Evolutionary conservation across 2,329 filamentous ascomycete genomes (phyloP).

Genomic region (Chalara sp.): DNA sequence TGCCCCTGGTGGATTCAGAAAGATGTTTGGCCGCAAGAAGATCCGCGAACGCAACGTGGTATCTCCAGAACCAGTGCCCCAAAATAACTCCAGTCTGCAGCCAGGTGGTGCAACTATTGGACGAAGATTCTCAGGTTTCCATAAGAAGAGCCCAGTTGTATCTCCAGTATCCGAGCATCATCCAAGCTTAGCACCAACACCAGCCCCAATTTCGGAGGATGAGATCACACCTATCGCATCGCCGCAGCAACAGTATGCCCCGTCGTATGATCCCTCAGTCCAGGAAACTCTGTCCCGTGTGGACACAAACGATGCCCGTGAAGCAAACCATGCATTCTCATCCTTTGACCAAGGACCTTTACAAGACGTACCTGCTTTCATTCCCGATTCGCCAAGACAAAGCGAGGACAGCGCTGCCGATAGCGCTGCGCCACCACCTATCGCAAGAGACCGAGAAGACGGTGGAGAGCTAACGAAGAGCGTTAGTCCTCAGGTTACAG

Average conservation of each 20-base stretch:
- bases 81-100: conserved; percentile 35
- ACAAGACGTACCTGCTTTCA: conserved; percentile 77
- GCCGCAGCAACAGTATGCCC: conserved; percentile 27
- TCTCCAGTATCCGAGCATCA: conserved; percentile 11
- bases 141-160: conserved; percentile 27
- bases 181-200: conserved; percentile 23
- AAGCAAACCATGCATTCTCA: conserved; percentile 54
- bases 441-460: conserved; percentile 11
- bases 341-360: conserved; percentile 87
- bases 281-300: conserved; percentile 50
- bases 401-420: conserved; percentile 31
- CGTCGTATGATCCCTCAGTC: conserved; percentile 37
- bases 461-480: conserved; percentile 21
- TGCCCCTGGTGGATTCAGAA: conserved; percentile 46
- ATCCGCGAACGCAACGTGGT: conserved; percentile 50
- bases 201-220: conserved; percentile 23
- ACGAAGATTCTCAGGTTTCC: conserved; percentile 34
- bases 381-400: conserved; percentile 39
- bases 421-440: conserved; percentile 29
- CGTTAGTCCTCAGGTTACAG: conserved; percentile 41
- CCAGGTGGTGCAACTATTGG: conserved; percentile 23
- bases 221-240: conserved; percentile 21
- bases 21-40: conserved; percentile 58
- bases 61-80: conserved; percentile 46
- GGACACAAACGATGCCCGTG: conserved; percentile 49